Evolutionary conservation across 2,329 filamentous ascomycete genomes (phyloP), one percentile per base, ranked within the genome.

Genomic region (Calonectria ilicicola): DNA sequence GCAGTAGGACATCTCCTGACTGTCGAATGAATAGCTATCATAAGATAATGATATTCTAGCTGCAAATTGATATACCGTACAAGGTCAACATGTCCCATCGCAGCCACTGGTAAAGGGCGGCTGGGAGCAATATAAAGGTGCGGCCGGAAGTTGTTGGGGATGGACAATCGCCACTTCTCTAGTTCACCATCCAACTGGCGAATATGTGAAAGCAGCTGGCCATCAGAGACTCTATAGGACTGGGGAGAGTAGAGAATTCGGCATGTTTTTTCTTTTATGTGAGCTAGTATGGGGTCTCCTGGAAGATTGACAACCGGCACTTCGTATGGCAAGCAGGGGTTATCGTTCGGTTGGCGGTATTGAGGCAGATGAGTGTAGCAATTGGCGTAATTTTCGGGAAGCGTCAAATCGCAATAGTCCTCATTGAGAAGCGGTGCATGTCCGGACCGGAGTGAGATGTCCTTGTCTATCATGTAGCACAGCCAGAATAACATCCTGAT

Each of bases 21-120:
- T 0, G 89, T 87, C 14, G 86, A 84, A 73, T 91, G 89, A 38
- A 91, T 90, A 17, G 86, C 86, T 3, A 86, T 86, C 77, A 90
- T 83, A 70, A 89, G 84, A 68, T 89, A 84, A 73, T 90, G 86
- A 73, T 91, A 91, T 65, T 90, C 88, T 5, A 91, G 79, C 10
- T 87, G 85, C 7, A 89, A 76, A 67, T 89, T 83, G n/a, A 88
- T 85, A 5, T 82, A 80, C 15, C 86, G 82, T 82, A 89, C 87
- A 65, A 81, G 84, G 27, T 83, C 79, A 38, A 83, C 80, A 17
- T 66, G 49, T 7, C 66, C 74, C 2, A 77, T 69, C 19, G 78
- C 65, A 73, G 53, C 35, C 17, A 81, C 80, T 5, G 84, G 78
- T 5, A 82, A 81, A 21, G 64, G 53, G 26, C 72, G 65, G 15